Evolutionary conservation across 768 basidiomycete genomes (phyloP).

Genomic region (Chiua virens): DNA sequence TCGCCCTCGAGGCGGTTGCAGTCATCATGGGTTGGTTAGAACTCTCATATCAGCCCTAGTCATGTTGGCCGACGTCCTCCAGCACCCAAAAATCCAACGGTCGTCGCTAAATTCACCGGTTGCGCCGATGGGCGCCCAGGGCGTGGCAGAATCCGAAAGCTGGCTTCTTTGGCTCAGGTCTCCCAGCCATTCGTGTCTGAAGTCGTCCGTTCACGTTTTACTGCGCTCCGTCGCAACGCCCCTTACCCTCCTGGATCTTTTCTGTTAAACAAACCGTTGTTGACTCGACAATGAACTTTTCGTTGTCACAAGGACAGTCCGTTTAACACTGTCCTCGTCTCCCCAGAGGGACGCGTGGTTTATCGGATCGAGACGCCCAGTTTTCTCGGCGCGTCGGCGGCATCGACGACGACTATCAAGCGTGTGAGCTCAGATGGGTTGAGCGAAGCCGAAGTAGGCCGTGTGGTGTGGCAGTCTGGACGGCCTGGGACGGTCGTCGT

Average conservation of each 20-base stretch:
- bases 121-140: conserved; percentile 23
- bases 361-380: conserved; percentile 33
- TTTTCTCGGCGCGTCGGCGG: conserved; percentile 5
- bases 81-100: background rate
- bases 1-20: conserved; percentile 17
- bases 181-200: conserved; percentile 14
- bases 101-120: conserved; percentile 1
- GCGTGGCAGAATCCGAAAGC: conserved; percentile 32
- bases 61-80: conserved; percentile 4
- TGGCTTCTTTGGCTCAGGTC: conserved; percentile 28
- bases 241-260: background rate
- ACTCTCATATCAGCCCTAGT: background rate
- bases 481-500: conserved; percentile 27
- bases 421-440: conserved; percentile 25
- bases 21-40: conserved; percentile 8
- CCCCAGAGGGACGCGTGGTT: conserved; percentile 26
- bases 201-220: conserved; percentile 4
- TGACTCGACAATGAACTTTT: conserved; percentile 28
- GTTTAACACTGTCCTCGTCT: conserved; percentile 32
- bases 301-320: conserved; percentile 31
- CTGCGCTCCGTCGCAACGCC: conserved; percentile 14
- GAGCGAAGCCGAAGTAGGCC: conserved; percentile 26
- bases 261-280: too few relatives aligned
- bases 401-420: conserved; percentile 23
- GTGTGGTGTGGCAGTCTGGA: conserved; percentile 32